These are phyloP conservation scores for Globisporangium okanoganense DNA, from an alignment of 352 stramenopile species.

Conservation along the genomic window DNA sequence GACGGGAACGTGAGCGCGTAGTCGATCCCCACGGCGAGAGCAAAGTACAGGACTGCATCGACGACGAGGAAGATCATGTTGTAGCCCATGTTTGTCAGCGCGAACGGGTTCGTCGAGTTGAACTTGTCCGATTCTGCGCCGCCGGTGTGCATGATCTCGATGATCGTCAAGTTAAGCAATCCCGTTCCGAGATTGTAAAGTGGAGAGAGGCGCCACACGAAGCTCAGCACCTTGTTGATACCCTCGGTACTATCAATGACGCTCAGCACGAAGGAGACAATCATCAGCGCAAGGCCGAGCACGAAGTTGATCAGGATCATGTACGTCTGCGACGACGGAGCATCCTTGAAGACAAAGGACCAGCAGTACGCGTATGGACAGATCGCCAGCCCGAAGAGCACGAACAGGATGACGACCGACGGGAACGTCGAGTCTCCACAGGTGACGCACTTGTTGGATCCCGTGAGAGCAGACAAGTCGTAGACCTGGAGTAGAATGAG, in stretches of 20 bases:
- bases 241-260: conserved; percentile 22
- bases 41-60: conserved; percentile 20
- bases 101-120: conserved; percentile 23
- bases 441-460: conserved; percentile 20
- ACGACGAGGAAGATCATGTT: conserved; percentile 33
- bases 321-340: conserved; percentile 39
- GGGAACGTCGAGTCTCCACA: conserved; percentile 21
- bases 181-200: conserved; percentile 50
- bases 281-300: conserved; percentile 53
- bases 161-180: conserved; percentile 34
- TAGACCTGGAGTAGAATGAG: conserved; percentile 37
- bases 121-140: conserved; percentile 11
- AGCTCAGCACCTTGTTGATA: conserved; percentile 39
- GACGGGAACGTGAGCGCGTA: conserved; percentile 59
- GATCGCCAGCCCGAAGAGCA: conserved; percentile 60
- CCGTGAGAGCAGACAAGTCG: conserved; percentile 28
- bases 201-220: conserved; percentile 54
- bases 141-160: conserved; percentile 19
- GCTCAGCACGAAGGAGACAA: conserved; percentile 41
- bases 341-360: conserved; percentile 55
- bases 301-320: conserved; percentile 61
- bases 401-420: conserved; percentile 49
- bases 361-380: conserved; percentile 55
- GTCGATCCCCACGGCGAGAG: conserved; percentile 40
- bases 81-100: conserved; percentile 24